A percentile compares a stretch with the other conserved stretches of the same genome.
Conservation (phyloP, 768 basidiomycete genomes). For the Boletus tomentosulus region DNA sequence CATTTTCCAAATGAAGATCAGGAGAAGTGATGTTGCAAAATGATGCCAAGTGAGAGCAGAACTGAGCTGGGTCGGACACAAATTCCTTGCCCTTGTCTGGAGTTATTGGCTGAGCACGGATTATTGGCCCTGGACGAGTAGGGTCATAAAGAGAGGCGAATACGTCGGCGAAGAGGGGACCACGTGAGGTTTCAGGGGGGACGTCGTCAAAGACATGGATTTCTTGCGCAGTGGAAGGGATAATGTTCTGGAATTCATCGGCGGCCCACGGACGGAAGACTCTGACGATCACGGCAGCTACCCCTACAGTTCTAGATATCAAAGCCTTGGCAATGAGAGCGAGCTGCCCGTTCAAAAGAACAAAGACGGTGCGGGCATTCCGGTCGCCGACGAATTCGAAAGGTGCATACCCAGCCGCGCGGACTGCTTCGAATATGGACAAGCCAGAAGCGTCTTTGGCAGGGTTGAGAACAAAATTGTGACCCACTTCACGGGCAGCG, state of each 20-base stretch:
- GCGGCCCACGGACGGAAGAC: constrained; percentile 84
- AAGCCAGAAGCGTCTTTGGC: constrained; percentile 27
- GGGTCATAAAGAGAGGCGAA: constrained; percentile 52
- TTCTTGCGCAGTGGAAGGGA: constrained; percentile 56
- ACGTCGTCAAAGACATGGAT: constrained; percentile 82
- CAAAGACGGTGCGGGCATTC: constrained; percentile 60
- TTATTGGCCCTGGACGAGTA: constrained; percentile 30
- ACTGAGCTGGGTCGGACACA: constrained; percentile 39
- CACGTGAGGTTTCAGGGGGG: constrained; percentile 54
- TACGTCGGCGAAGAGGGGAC: constrained; percentile 69
- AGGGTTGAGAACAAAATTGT: constrained; percentile 40
- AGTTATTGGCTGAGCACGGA: constrained; percentile 56
- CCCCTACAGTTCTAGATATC: constrained; percentile 38
- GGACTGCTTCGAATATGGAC: constrained; percentile 47
- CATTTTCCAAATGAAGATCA: constrained; percentile 22
- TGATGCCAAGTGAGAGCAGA: constrained; percentile 39
- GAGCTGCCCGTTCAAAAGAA: constrained; percentile 72
- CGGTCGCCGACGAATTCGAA: constrained; percentile 74
- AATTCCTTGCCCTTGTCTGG: constrained; percentile 54
- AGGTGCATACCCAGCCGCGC: constrained; percentile 58
- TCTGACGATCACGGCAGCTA: constrained; percentile 70
- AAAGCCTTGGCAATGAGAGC: constrained; percentile 60
- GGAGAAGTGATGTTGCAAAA: constrained; percentile 25
- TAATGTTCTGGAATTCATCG: constrained; percentile 48
- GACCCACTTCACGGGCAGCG: constrained; percentile 70